phyloP scores from a whole-genome alignment of 257 asterid species.

The Solanum sejunctum region DNA sequence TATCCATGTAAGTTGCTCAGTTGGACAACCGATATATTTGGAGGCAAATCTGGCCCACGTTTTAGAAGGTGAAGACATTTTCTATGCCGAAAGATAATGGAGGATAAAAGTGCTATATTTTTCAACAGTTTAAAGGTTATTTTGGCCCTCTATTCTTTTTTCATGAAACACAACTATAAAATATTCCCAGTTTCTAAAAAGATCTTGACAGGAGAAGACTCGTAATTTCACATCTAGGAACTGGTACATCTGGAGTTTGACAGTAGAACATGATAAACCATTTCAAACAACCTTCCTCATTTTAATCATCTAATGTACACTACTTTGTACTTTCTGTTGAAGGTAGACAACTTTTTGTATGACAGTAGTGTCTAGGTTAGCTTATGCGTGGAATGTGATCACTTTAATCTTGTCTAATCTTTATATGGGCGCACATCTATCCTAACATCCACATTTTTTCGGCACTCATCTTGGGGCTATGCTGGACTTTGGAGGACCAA shows the following conservation, averaged over 20 bases:
- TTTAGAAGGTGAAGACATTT: not conserved
- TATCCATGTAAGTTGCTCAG: not conserved
- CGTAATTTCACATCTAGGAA: not conserved
- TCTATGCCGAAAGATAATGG: not conserved
- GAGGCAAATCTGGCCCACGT: not conserved
- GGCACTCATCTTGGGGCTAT: not conserved
- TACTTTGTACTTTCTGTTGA: not conserved
- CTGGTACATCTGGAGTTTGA: not conserved
- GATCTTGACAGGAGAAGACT: not conserved
- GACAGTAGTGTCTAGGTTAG: not conserved
- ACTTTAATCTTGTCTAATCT: not conserved
- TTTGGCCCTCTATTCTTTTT: not conserved
- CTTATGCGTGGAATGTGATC: not conserved
- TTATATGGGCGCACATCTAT: not conserved
- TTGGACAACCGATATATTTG: not conserved
- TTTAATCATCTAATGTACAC: not conserved
- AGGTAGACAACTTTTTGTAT: not conserved
- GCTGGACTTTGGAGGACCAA: not conserved
- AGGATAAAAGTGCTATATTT: not conserved
- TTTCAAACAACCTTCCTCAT: not conserved
- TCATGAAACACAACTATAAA: not conserved
- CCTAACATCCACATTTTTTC: not conserved
- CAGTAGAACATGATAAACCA: not conserved
- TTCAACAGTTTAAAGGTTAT: not conserved
- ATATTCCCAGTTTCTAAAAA: not conserved